A percentile compares a stretch with the other conserved stretches of the same genome.
Conservation (phyloP, 2,329 filamentous ascomycete species). For the Colletotrichum kahawae region DNA sequence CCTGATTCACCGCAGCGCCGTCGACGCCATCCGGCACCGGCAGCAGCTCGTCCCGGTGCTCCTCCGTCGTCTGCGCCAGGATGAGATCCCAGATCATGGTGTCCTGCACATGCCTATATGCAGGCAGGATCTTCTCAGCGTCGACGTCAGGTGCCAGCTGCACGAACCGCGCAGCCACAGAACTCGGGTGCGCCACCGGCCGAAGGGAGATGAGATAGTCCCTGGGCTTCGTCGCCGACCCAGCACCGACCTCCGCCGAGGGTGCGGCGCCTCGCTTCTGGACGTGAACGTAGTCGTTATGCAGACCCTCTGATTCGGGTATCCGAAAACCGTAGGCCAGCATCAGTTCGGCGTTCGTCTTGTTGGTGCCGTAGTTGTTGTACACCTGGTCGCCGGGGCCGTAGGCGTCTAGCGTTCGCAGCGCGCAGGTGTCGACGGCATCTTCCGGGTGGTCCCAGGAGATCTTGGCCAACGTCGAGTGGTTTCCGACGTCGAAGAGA, state of each 20-base stretch:
- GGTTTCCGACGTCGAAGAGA: constrained; percentile 75
- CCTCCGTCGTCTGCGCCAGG: constrained; percentile 38
- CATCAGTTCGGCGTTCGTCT: constrained; percentile 75
- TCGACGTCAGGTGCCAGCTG: constrained; percentile 37
- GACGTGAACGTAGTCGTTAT: constrained; percentile 66
- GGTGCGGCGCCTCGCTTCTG: constrained; percentile 44
- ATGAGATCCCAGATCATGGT: constrained; percentile 58
- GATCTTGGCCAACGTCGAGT: constrained; percentile 64
- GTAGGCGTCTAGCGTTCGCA: constrained; percentile 42
- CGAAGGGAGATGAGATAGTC: constrained; percentile 60
- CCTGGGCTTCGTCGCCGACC: constrained; percentile 16
- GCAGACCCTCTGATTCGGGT: constrained; percentile 49
- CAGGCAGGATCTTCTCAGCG: constrained; percentile 32
- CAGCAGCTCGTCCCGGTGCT: constrained; percentile 32
- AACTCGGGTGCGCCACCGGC: constrained; percentile 52
- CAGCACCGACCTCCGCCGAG: constrained; percentile 25
- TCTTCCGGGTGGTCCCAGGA: constrained; percentile 60
- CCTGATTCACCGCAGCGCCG: constrained; percentile 22
- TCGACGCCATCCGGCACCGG: constrained; percentile 21
- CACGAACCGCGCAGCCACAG: constrained; percentile 48
- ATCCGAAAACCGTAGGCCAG: constrained; percentile 68
- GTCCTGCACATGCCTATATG: constrained; percentile 57
- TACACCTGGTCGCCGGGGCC: constrained; percentile 59
- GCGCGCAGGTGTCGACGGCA: constrained; percentile 40
- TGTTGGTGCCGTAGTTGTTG: constrained; percentile 74